phyloP scores from a whole-genome alignment of 176 grass and related monocot species.

The Miscanthus lutarioriparius region DNA sequence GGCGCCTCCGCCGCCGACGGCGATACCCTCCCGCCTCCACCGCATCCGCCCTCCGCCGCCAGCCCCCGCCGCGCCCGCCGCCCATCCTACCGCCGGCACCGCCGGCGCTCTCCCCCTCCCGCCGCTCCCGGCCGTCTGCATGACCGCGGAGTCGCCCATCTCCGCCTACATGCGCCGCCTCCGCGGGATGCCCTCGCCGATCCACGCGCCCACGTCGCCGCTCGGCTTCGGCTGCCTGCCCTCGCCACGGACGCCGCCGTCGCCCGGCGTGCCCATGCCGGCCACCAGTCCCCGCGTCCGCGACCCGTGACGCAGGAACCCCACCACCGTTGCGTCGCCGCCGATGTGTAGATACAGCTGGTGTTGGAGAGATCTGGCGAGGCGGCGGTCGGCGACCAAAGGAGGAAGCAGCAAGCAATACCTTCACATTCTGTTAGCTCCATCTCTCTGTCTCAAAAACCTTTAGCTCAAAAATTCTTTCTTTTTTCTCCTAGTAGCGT shows the following conservation, averaged over 20 bases:
- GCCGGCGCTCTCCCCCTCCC: constrained; percentile 75
- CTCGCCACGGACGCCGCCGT: constrained; percentile 79
- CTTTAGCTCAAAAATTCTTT: constrained; percentile 33
- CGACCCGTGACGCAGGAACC: constrained; percentile 36
- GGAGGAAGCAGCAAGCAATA: constrained; percentile 35
- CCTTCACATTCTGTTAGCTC: constrained; percentile 50
- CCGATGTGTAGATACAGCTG: constrained; percentile 52
- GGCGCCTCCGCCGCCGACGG: constrained; percentile 16
- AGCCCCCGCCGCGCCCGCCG: constrained; percentile 45
- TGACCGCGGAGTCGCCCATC: constrained; percentile 90
- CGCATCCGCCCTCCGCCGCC: constrained; percentile 56
- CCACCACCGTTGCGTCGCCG: neutral
- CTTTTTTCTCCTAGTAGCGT: constrained; percentile 27
- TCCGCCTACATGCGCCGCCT: constrained; percentile 95
- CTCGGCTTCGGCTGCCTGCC: constrained; percentile 80
- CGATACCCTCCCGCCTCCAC: constrained; percentile 44
- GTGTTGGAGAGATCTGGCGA: constrained; percentile 52
- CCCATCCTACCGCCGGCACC: constrained; percentile 37
- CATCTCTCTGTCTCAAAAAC: neutral
- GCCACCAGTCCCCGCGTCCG: constrained; percentile 67
- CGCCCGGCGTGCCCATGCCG: constrained; percentile 73
- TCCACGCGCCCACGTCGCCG: constrained; percentile 57
- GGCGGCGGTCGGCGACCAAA: neutral
- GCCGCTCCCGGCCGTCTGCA: constrained; percentile 67
- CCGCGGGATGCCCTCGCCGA: constrained; percentile 54